These are phyloP conservation scores for Phytophthora sp. DNA, from an alignment of 352 stramenopile genomes.

Conservation along the genomic window DNA sequence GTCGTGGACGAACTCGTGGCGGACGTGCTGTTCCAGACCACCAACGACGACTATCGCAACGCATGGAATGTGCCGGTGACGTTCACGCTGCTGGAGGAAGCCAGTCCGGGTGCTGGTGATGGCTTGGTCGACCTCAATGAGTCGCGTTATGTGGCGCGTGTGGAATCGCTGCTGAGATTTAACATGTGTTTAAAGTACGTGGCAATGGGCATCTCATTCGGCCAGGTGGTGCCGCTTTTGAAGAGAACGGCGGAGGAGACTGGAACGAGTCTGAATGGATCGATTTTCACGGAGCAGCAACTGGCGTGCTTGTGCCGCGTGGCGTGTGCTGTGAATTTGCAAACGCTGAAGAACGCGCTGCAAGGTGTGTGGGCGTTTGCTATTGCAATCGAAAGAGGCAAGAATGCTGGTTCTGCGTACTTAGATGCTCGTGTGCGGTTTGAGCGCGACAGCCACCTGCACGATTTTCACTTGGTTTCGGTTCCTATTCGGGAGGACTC, in stretches of 20 bases:
- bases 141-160: conserved; percentile 29
- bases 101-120: conserved; percentile 2
- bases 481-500: conserved; percentile 30
- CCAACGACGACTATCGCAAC: conserved; percentile 25
- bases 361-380: conserved; percentile 31
- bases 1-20: conserved; percentile 32
- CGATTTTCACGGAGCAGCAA: conserved; percentile 27
- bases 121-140: conserved; percentile 27
- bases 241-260: conserved; percentile 33
- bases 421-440: conserved; percentile 34
- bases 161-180: conserved; percentile 33
- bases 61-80: conserved; percentile 32
- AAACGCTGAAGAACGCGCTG: conserved; percentile 35
- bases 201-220: conserved; percentile 32
- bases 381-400: conserved; percentile 23
- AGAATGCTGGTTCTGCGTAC: conserved; percentile 21
- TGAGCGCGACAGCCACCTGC: conserved; percentile 20
- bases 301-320: conserved; percentile 30
- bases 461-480: conserved; percentile 36
- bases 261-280: conserved; percentile 14
- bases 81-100: conserved; percentile 16
- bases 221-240: conserved; percentile 25
- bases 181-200: conserved; percentile 42
- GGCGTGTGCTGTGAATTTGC: conserved; percentile 36
- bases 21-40: conserved; percentile 20